Base-by-base conservation (phyloP, 352 stramenopile genomes). In the Blastocystis sp. region DNA sequence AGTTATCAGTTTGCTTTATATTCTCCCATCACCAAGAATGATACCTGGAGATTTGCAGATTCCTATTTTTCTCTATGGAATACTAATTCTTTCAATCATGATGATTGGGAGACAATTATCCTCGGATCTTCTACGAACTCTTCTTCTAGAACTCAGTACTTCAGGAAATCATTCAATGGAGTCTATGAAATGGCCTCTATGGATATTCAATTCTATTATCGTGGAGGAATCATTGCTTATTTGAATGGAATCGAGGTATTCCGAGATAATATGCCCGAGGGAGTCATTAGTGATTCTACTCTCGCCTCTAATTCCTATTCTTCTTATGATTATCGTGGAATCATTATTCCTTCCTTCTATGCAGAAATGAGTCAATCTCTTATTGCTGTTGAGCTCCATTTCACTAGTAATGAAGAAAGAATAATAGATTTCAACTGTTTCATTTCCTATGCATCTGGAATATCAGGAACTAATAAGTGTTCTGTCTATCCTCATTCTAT, bases 161-260 rank as follows among this genome's bases (percentile, higher is more conserved):
- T 51, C 37, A 40, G 64, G 22, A 56, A 77, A n/a, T 37, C 64
- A n/a, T 77, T 77, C 37, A 77, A 19, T 30, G 64, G 64, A 19
- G 19, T 77, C 19, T 17, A 9, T 19, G 64, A 19, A 51, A 77
- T 77, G 64, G 64, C 64, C 54, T 40, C 64, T 56, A 24, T 51
- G 11, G 64, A 77, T n/a, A 48, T 30, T 24, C 64, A 42, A 17
- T 77, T 77, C 64, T n/a, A 37, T 2, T 77, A 77, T 30, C 19
- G 1, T 42, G 13, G 24, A 13, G 64, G 64, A 56, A 77, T 77
- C 1, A 48, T 77, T 22, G 64, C 64, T 48, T 77, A 77, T 30
- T 56, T 77, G 4, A 77, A 77, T 30, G 64, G 64, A 51, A n/a
- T 77, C 7, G 33, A 77, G 19, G 54, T 77, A 40, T 77, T 56